These are phyloP conservation scores for Somion occarium DNA, from an alignment of 1,284 basidiomycete genomes.

Conservation along the genomic window DNA sequence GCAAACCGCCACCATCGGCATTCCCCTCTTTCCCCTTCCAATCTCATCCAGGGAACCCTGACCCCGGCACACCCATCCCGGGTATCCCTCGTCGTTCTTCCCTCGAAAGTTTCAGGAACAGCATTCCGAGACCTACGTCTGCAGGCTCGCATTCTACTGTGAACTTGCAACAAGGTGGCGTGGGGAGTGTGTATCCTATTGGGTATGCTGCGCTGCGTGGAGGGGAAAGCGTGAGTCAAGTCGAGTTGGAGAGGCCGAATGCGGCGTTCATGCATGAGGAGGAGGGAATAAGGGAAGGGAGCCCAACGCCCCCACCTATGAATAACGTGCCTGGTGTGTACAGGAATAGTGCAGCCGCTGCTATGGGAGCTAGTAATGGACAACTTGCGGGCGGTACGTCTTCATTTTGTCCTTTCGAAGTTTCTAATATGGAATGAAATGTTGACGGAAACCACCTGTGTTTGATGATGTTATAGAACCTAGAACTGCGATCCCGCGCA, in stretches of 20 bases:
- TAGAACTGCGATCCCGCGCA: slow-evolving; percentile 28
- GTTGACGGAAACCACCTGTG: slow-evolving; percentile 11
- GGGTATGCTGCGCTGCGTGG: slow-evolving; percentile 13
- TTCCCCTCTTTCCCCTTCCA: slow-evolving; percentile 52
- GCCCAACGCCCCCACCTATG: slow-evolving; percentile 22
- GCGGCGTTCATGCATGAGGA: slow-evolving; percentile 47
- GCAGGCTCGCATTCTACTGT: not conserved
- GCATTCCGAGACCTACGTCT: not conserved
- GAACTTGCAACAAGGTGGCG: slow-evolving; percentile 2
- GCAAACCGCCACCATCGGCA: slow-evolving; percentile 33
- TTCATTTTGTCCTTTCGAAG: slow-evolving; percentile 6
- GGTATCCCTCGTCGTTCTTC: slow-evolving; percentile 30
- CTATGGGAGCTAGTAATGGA: slow-evolving; percentile 19
- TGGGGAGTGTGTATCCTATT: slow-evolving; percentile 9
- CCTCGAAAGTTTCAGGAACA: slow-evolving; percentile 27
- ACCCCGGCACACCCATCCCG: slow-evolving; percentile 41
- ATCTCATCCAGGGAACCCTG: slow-evolving; percentile 57
- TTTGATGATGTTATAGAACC: slow-evolving; percentile 19
- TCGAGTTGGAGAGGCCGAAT: slow-evolving; percentile 35
- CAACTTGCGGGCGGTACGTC: slow-evolving; percentile 3
- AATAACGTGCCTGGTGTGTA: slow-evolving; percentile 35
- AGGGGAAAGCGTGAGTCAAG: slow-evolving; percentile 13
- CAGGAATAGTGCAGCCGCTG: slow-evolving; percentile 42
- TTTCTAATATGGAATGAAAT: not conserved
- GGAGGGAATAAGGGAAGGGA: slow-evolving; percentile 16